Evolutionary conservation across 2,329 filamentous ascomycete species (phyloP).

Genomic region (Lithohypha guttulata): DNA sequence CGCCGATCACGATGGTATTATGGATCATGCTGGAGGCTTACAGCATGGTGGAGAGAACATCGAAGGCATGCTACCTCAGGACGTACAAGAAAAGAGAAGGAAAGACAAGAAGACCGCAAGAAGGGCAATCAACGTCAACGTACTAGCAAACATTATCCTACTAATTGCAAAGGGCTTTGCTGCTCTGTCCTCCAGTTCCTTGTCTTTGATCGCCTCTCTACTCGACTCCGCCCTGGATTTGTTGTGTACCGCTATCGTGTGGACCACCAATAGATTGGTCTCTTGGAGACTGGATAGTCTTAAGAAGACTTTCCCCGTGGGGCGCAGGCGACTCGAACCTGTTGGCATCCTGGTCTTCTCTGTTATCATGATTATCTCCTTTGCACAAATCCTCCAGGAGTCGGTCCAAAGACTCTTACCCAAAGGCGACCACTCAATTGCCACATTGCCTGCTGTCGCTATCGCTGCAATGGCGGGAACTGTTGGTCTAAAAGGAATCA

Average conservation of each 20-base stretch:
- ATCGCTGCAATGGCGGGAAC: conserved; percentile 49
- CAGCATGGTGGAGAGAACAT: conserved; percentile 40
- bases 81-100: conserved; percentile 40
- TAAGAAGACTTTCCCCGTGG: conserved; percentile 47
- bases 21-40: conserved; percentile 42
- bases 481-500: conserved; percentile 48
- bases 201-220: conserved; percentile 51
- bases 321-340: conserved; percentile 47
- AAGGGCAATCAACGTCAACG: conserved; percentile 51
- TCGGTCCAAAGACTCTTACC: conserved; percentile 49
- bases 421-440: conserved; percentile 24
- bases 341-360: conserved; percentile 53
- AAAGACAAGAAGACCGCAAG: conserved; percentile 40
- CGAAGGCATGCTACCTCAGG: conserved; percentile 45
- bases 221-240: conserved; percentile 52
- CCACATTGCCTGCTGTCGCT: conserved; percentile 39
- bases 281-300: conserved; percentile 44
- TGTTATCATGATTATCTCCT: conserved; percentile 54
- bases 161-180: conserved; percentile 46
- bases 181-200: conserved; percentile 45
- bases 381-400: conserved; percentile 50
- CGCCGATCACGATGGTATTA: conserved; percentile 45
- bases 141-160: conserved; percentile 49
- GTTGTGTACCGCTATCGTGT: conserved; percentile 51
- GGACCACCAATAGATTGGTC: conserved; percentile 49